Evolutionary conservation across 208 protist genomes (phyloP).

Genomic region (Trypanosoma caninum): DNA sequence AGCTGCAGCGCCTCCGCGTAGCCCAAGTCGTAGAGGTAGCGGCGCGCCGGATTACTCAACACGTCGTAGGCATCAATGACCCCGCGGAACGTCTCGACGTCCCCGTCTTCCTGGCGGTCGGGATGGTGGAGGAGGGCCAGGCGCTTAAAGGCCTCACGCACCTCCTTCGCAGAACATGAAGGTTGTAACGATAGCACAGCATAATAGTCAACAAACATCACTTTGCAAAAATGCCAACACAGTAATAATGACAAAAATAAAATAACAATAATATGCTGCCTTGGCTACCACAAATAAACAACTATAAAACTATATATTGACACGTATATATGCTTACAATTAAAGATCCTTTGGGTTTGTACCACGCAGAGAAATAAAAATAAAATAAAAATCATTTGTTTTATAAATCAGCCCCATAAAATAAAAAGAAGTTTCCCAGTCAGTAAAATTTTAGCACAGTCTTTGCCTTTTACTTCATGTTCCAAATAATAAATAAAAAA

Average conservation of each 20-base stretch:
- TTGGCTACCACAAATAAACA: too few relatives aligned
- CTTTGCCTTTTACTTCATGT: too few relatives aligned
- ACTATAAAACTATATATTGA: too few relatives aligned
- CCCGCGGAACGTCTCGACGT: slow-evolving; percentile 39
- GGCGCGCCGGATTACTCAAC: slow-evolving; percentile 75
- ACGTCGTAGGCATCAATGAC: slow-evolving; percentile 89
- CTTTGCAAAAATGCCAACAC: neutral
- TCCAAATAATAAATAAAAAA: too few relatives aligned
- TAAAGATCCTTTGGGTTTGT: too few relatives aligned
- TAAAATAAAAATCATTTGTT: too few relatives aligned
- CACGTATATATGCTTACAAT: too few relatives aligned
- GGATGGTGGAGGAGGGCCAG: slow-evolving; percentile 77
- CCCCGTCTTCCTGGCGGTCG: slow-evolving; percentile 27
- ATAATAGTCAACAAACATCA: slow-evolving; percentile 90
- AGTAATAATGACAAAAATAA: neutral
- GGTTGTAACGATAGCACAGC: slow-evolving; percentile 49
- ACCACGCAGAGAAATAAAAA: too few relatives aligned
- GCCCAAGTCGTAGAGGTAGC: slow-evolving; percentile 85
- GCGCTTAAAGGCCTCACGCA: slow-evolving; percentile 58
- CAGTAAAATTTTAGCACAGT: too few relatives aligned
- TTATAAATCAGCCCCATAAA: too few relatives aligned
- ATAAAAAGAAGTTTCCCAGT: too few relatives aligned
- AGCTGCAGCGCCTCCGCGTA: slow-evolving; percentile 32
- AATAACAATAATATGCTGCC: too few relatives aligned
- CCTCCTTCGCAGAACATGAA: slow-evolving; percentile 53